phyloP scores from a whole-genome alignment of 257 asterid species.

The Solanum gracilifrons region DNA sequence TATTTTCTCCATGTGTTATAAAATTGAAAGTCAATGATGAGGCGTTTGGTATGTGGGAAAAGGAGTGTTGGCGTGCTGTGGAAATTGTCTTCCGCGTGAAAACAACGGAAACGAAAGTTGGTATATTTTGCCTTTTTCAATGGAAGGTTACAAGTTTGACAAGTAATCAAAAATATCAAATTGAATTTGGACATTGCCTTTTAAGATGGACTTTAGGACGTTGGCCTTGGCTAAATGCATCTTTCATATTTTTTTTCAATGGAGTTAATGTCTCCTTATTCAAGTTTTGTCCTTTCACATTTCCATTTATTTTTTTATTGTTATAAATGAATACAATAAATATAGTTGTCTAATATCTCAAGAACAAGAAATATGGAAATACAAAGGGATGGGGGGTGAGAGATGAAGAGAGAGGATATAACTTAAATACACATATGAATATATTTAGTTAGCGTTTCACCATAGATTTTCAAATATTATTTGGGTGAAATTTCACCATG shows the following conservation, averaged over 20 bases:
- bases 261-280: background rate
- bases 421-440: too few species aligned
- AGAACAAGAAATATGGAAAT: too few species aligned
- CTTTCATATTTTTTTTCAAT: background rate
- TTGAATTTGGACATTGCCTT: background rate
- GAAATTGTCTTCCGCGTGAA: background rate
- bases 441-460: too few species aligned
- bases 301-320: background rate
- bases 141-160: background rate
- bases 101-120: background rate
- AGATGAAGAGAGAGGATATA: background rate
- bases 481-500: too few species aligned
- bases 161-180: background rate
- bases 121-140: background rate
- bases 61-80: background rate
- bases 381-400: too few species aligned
- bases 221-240: background rate
- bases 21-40: background rate
- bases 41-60: background rate
- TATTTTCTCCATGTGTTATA: background rate
- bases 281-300: background rate
- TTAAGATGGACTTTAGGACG: background rate
- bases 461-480: too few species aligned
- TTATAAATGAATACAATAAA: too few species aligned
- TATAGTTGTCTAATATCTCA: background rate